phyloP scores from a whole-genome alignment of 495 filamentous ascomycete species.

The Cercophora scortea region DNA sequence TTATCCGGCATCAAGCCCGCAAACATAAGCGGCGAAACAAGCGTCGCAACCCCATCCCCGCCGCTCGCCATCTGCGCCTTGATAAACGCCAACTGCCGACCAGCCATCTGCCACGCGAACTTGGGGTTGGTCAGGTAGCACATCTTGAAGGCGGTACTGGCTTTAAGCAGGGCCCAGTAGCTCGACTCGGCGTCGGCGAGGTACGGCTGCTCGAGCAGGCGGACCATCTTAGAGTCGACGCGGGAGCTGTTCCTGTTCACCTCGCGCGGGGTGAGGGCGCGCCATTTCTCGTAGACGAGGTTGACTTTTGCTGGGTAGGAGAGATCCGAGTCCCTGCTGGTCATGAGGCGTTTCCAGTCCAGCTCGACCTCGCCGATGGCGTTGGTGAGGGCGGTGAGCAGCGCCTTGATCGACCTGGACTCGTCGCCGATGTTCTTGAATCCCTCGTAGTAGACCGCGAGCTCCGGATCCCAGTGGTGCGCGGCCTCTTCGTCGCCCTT shows the following conservation, averaged over 20 bases:
- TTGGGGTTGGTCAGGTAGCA: conserved; percentile 24
- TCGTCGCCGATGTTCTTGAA: conserved; percentile 16
- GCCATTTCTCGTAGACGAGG: conserved; percentile 35
- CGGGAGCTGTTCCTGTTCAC: conserved; percentile 8
- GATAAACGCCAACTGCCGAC: conserved; percentile 52
- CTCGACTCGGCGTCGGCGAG: conserved; percentile 31
- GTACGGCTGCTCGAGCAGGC: conserved; percentile 32
- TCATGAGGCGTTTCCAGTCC: conserved; percentile 22
- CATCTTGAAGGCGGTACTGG: conserved; percentile 50
- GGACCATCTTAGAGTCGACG: conserved; percentile 21
- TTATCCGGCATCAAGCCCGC: conserved; percentile 34
- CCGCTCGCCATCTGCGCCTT: conserved; percentile 40
- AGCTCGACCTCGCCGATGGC: conserved; percentile 21
- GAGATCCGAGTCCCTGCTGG: conserved; percentile 5
- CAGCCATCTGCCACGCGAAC: conserved; percentile 59
- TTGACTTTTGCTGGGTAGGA: conserved; percentile 31
- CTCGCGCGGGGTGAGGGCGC: conserved; percentile 29
- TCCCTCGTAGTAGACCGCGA: conserved; percentile 34
- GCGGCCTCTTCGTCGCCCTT: not conserved
- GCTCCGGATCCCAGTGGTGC: conserved; percentile 39
- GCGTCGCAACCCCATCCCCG: conserved; percentile 6
- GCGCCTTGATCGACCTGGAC: conserved; percentile 17
- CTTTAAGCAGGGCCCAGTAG: conserved; percentile 52
- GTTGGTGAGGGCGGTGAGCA: conserved; percentile 27
- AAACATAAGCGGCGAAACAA: conserved; percentile 37